These are phyloP conservation scores for Clarkia xantiana DNA, from an alignment of 345 rosid genomes.

Conservation along the genomic window DNA sequence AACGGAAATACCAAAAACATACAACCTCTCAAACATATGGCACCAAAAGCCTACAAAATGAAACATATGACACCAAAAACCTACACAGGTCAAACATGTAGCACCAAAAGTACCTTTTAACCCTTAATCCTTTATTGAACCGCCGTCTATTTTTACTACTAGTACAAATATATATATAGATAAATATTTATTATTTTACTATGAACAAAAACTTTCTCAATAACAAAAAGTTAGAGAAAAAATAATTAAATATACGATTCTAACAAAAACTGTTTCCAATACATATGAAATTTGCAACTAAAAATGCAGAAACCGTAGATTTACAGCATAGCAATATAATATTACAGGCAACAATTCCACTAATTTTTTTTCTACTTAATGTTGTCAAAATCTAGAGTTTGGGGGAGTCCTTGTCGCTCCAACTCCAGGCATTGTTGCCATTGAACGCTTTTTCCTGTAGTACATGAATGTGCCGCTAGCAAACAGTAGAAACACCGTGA, in stretches of 20 bases:
- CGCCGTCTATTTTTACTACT: no score
- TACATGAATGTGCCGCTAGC: constrained; percentile 55
- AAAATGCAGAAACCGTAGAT: neutral
- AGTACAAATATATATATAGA: no score
- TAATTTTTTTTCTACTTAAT: neutral
- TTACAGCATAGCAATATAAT: neutral
- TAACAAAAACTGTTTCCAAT: neutral
- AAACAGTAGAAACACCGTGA: constrained; percentile 35
- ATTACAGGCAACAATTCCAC: neutral
- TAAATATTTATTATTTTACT: no score
- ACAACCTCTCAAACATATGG: no score
- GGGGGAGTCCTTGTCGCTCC: constrained; percentile 44
- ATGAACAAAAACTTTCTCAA: no score
- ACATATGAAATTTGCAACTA: neutral
- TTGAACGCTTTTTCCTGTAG: constrained; percentile 36
- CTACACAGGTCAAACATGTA: no score
- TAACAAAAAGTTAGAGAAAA: no score
- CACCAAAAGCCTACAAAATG: no score
- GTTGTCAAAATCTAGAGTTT: constrained; percentile 42
- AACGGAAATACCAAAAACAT: no score
- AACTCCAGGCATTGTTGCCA: constrained; percentile 35
- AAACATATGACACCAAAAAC: no score
- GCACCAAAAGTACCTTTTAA: no score
- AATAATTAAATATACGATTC: neutral
- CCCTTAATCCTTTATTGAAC: no score